Evolutionary conservation across 2,329 filamentous ascomycete genomes (phyloP).

Genomic region (Gaeumannomyces tritici): DNA sequence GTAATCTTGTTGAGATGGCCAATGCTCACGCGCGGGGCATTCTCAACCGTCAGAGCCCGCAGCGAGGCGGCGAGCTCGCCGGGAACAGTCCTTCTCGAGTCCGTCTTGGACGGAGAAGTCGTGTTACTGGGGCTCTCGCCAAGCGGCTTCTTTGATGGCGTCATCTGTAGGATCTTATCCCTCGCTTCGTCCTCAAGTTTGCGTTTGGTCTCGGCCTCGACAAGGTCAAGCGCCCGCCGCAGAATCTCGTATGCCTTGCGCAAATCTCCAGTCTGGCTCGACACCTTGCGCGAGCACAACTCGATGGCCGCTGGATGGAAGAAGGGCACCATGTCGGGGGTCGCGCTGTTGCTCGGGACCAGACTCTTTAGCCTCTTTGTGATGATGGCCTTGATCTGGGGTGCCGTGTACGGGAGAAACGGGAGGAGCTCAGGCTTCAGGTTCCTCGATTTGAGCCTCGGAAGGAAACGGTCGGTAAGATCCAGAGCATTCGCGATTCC

Average conservation of each 20-base stretch:
- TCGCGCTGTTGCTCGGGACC: constrained; percentile 44
- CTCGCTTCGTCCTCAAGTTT: constrained; percentile 57
- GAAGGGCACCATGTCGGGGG: constrained; percentile 63
- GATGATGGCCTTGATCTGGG: constrained; percentile 82
- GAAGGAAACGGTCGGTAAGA: constrained; percentile 88
- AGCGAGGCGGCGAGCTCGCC: constrained; percentile 44
- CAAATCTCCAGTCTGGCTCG: constrained; percentile 86
- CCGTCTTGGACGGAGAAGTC: constrained; percentile 25
- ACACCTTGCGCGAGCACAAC: constrained; percentile 88
- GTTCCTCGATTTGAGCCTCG: constrained; percentile 84
- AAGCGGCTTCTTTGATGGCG: constrained; percentile 66
- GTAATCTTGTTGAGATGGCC: constrained; percentile 88
- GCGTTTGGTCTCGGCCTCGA: constrained; percentile 73
- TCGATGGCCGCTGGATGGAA: constrained; percentile 90
- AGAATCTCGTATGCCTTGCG: constrained; percentile 95
- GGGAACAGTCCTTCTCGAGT: constrained; percentile 16
- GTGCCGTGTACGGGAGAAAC: constrained; percentile 83
- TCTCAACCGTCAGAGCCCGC: constrained; percentile 58
- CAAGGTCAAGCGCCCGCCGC: constrained; percentile 76
- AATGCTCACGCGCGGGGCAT: constrained; percentile 80
- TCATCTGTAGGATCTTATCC: constrained; percentile 47
- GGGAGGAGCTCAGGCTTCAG: constrained; percentile 83
- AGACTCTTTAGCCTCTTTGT: constrained; percentile 72
- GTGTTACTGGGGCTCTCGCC: constrained; percentile 74
- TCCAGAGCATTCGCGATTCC: constrained; percentile 96